These are phyloP conservation scores for Fusarium sororula DNA, from an alignment of 2,329 filamentous ascomycete genomes.

Conservation along the genomic window DNA sequence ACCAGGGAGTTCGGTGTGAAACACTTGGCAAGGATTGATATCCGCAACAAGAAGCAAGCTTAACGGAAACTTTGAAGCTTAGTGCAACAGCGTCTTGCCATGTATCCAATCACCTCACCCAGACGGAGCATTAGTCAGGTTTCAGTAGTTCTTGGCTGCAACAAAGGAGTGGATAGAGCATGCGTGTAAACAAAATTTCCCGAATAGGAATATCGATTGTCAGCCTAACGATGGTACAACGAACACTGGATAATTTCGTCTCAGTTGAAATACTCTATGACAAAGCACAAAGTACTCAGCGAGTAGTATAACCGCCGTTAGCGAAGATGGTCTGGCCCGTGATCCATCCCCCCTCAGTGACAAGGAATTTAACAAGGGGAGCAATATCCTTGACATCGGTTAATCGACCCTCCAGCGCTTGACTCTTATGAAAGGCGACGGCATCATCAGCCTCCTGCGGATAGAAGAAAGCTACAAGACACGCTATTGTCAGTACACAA, in stretches of 20 bases:
- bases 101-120: not conserved
- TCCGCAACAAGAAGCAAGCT: not conserved
- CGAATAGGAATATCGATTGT: not conserved
- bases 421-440: not conserved
- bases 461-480: not conserved
- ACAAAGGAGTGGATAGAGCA: not conserved
- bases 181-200: not conserved
- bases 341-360: not conserved
- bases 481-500: rapidly evolving
- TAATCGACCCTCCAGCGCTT: not conserved
- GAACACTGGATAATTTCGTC: rapidly evolving
- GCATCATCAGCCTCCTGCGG: not conserved
- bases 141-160: not conserved
- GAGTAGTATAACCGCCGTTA: not conserved
- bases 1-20: not conserved
- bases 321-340: not conserved
- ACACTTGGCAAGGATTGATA: too few species aligned
- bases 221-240: rapidly evolving
- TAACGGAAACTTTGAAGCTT: not conserved
- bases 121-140: rapidly evolving
- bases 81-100: not conserved
- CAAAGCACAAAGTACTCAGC: rapidly evolving
- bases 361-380: not conserved
- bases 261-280: not conserved
- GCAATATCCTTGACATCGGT: not conserved